A percentile compares a stretch with the other conserved stretches of the same genome.
Conservation (phyloP, 345 rosid genomes). For the Streptanthus diversifolius region DNA sequence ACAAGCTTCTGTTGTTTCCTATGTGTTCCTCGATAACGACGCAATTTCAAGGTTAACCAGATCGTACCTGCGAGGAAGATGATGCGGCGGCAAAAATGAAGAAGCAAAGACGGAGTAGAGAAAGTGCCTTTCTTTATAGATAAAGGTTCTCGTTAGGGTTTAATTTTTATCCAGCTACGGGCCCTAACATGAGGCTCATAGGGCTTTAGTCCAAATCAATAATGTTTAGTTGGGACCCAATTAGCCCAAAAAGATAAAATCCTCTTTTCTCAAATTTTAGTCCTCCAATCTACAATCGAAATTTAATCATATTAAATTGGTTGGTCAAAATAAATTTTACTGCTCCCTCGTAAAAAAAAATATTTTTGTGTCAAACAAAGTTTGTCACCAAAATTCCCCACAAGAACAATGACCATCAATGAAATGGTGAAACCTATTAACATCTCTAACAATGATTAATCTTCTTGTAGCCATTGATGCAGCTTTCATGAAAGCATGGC, state of each 20-base stretch:
- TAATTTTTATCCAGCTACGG: background rate
- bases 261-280: background rate
- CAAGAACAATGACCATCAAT: conserved; percentile 61
- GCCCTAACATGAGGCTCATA: background rate
- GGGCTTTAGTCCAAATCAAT: background rate
- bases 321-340: too few relatives aligned
- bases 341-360: background rate
- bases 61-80: conserved; percentile 24
- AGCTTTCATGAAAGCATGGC: conserved; percentile 72
- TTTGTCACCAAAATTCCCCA: conserved; percentile 59
- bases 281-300: too few relatives aligned
- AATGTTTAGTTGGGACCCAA: background rate
- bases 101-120: background rate
- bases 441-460: conserved; percentile 66
- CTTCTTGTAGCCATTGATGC: conserved; percentile 48
- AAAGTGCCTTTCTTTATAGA: background rate
- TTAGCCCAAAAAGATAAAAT: background rate
- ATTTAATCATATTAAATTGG: too few relatives aligned
- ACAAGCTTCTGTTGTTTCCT: background rate
- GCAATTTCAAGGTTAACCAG: background rate
- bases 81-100: conserved; percentile 13
- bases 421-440: conserved; percentile 69
- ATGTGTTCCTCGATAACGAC: background rate
- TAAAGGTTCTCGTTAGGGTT: conserved; percentile 21
- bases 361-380: background rate